Evolutionary conservation across 2,329 filamentous ascomycete species (phyloP), one percentile per base, ranked within the genome.

Genomic region (Orbilia quercus): DNA sequence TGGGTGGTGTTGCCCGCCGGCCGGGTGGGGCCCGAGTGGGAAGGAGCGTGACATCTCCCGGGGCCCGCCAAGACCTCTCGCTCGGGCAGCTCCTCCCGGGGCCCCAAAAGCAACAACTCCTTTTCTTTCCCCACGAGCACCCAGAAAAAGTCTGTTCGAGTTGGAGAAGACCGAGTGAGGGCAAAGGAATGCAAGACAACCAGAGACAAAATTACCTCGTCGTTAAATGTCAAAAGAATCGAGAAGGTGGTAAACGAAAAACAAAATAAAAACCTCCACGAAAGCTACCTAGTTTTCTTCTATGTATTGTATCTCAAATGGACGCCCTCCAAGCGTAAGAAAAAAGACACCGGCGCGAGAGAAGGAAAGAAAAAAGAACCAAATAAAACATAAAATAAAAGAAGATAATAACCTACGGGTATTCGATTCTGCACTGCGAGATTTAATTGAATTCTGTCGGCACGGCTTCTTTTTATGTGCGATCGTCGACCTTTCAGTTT

Each of bases 201-300:
- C 14, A 34, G 45, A 72, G 42, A 66, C 45, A 48, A 67, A 71
- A 69, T 67, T 66, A 58, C 58, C 69, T 73, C 64, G 54, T 70
- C 70, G 53, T 64, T 71, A 67, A 71, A 76, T 55, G 55, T 66
- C 59, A 76, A 64, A 62, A 75, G 74, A 65, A 70, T 69, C 72
- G 48, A 72, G 48, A 50, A 75, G 65, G 75, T 69, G 73, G 69
- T 76, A 75, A n/a, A 75, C 64, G 54, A 74, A 63, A 72, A 76
- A 76, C 76, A 75, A 78, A 77, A n/a, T n/a, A n/a, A n/a, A 77
- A 36, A 67, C 23, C 23, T 58, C 50, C 67, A 45, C 59, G 53
- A 72, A 72, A 64, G 59, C 67, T 65, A 59, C 59, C 54, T 72
- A 65, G 59, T 53, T 60, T 28, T 9, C 9, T n/a, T n/a, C n/a